Percentiles rank a stretch among this genome's conserved stretches.
phyloP scores from a whole-genome alignment of 2,329 filamentous ascomycete genomes.

The Penicillium sp. region DNA sequence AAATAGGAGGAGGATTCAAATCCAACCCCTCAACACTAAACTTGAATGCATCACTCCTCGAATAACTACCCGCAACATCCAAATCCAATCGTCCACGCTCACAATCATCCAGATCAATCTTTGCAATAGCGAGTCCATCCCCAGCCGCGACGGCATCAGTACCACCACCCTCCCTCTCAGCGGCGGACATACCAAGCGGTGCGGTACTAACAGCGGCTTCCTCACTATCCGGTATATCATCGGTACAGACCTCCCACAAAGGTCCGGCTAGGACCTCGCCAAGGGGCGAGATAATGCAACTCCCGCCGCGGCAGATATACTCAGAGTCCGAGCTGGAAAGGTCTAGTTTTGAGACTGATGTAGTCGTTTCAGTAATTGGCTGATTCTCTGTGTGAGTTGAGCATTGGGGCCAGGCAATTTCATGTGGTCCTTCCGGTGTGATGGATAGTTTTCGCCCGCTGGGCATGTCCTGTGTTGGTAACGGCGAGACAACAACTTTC shows the following conservation, averaged over 20 bases:
- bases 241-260: constrained; percentile 70
- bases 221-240: constrained; percentile 38
- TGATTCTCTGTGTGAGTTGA: constrained; percentile 2
- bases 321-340: constrained; percentile 10
- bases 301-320: constrained; percentile 77
- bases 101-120: constrained; percentile 88
- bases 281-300: constrained; percentile 77
- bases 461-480: constrained; percentile 5
- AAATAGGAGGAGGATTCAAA: constrained; percentile 61
- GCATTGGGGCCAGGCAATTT: constrained; percentile 52
- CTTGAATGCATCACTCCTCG: constrained; percentile 70
- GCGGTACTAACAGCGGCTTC: constrained; percentile 15
- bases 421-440: constrained; percentile 53
- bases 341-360: background rate
- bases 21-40: constrained; percentile 65
- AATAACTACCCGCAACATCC: constrained; percentile 85
- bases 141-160: constrained; percentile 18
- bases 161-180: background rate
- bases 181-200: constrained; percentile 46
- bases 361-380: background rate
- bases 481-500: background rate
- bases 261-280: constrained; percentile 80
- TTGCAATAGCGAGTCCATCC: constrained; percentile 66
- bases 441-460: constrained; percentile 33
- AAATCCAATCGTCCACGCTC: constrained; percentile 79